Base-by-base conservation (phyloP, 371 early-diverging fungal genomes). In the Coemansia sp. region DNA sequence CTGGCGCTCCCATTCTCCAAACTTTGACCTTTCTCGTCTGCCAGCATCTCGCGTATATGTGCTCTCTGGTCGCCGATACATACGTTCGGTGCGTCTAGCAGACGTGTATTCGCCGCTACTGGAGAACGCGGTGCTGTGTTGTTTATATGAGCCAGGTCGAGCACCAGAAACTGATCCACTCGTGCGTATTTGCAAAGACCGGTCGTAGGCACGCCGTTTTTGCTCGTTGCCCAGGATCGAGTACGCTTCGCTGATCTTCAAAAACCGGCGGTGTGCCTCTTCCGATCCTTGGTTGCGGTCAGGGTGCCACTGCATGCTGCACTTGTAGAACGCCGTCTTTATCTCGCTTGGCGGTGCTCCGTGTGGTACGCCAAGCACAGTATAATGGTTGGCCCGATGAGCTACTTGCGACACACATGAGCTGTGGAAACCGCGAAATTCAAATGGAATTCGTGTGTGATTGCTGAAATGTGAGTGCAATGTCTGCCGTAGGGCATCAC, bases 221-320 rank as follows among this genome's bases (percentile, higher is more conserved):
- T 80, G 78, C 21, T 89, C 94, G 73, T 92, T 85, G 36, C 88
- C 84, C 13, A 96, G 83, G 0, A 88, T 75, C 3, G 91, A 88
- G 83, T 96, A 94, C 0, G 97, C 94, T 73, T 95, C 92, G 69
- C 85, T 91, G 61, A 94, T 87, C 58, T 88, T 81, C 12, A 94
- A 71, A 70, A 96, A 96, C 61, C 80, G 79, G 6, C 76, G 54
- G 64, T 90, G 88, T 2, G 88, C 88, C 21, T 88, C 84, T 67
- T 90, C 84, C 9, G 67, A 55, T 2, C 86, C 85, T 2, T 84
- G 87, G 75, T 90, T 93, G 44, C 85, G 80, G 71, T 96, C 96
- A 1, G 96, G 96, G 72, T 94, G 95, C 84, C 90, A 92, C 66
- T 86, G 79, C 83, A 92, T 92, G 15, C 93, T 92, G 28, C 92